Evolutionary conservation across 495 filamentous ascomycete species (phyloP).

Genomic region (Penicillium fimorum): DNA sequence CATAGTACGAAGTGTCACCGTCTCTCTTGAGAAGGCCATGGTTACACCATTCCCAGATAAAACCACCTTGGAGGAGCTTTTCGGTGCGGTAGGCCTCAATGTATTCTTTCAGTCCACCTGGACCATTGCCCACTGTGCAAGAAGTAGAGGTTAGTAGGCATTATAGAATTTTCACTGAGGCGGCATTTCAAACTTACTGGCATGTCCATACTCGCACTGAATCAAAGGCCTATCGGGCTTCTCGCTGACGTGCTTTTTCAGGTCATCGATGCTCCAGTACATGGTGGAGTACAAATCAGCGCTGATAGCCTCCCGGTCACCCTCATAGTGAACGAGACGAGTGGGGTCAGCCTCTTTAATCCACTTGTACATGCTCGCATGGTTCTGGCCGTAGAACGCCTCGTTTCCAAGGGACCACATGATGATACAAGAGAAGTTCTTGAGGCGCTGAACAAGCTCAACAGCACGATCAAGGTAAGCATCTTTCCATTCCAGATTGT

Average conservation of each 20-base stretch:
- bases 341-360: slow-evolving; percentile 57
- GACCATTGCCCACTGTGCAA: slow-evolving; percentile 67
- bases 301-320: slow-evolving; percentile 53
- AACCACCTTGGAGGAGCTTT: slow-evolving; percentile 62
- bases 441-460: slow-evolving; percentile 63
- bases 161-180: too few species aligned
- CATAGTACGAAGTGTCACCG: slow-evolving; percentile 54
- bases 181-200: too few species aligned
- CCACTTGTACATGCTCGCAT: slow-evolving; percentile 61
- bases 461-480: slow-evolving; percentile 64
- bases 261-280: slow-evolving; percentile 56
- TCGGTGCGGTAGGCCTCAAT: slow-evolving; percentile 56
- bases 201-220: slow-evolving; percentile 58
- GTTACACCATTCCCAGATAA: slow-evolving; percentile 74
- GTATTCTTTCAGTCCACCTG: slow-evolving; percentile 65
- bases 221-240: slow-evolving; percentile 54
- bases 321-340: slow-evolving; percentile 65
- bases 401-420: slow-evolving; percentile 73
- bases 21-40: slow-evolving; percentile 59
- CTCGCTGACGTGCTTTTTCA: slow-evolving; percentile 12
- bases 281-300: slow-evolving; percentile 66
- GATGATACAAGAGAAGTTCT: slow-evolving; percentile 62
- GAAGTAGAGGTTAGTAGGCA: slow-evolving; percentile 34
- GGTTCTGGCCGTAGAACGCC: slow-evolving; percentile 64
- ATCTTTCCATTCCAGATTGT: slow-evolving; percentile 61